Evolutionary conservation across 2,329 filamentous ascomycete genomes (phyloP).

Genomic region (Penicillium rolfsii): DNA sequence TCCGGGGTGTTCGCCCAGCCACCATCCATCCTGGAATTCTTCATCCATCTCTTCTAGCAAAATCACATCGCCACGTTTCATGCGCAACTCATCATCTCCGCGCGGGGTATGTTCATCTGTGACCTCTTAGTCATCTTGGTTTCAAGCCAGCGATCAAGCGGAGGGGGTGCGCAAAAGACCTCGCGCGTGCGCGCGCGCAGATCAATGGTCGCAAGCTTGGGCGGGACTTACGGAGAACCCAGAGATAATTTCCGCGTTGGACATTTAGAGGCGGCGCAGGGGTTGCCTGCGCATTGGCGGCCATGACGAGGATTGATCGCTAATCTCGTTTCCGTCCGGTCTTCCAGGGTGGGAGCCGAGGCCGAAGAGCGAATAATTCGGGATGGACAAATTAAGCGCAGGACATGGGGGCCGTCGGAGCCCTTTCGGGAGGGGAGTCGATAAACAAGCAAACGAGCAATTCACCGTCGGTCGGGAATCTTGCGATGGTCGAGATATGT

Average conservation of each 20-base stretch:
- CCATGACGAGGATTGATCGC: constrained; percentile 18
- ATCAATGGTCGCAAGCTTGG: background rate
- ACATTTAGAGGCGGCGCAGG: constrained; percentile 41
- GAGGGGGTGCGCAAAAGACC: background rate
- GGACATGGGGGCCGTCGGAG: constrained; percentile 36
- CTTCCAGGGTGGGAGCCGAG: constrained; percentile 11
- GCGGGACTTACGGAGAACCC: constrained; percentile 50
- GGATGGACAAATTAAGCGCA: constrained; percentile 25
- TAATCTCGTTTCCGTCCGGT: constrained; percentile 11
- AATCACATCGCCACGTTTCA: constrained; percentile 73
- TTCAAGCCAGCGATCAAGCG: constrained; percentile 6
- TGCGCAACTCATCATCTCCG: constrained; percentile 87
- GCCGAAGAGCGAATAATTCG: constrained; percentile 11
- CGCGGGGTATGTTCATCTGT: constrained; percentile 92
- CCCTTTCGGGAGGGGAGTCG: constrained; percentile 25
- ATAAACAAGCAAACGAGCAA: constrained; percentile 4
- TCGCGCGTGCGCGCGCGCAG: constrained; percentile 4
- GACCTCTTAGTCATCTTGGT: constrained; percentile 19
- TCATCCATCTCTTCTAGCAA: constrained; percentile 67
- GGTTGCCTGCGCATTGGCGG: constrained; percentile 14
- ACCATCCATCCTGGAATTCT: constrained; percentile 69
- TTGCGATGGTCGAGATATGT: constrained; percentile 18
- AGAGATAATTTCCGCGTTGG: constrained; percentile 47
- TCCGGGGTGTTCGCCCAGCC: constrained; percentile 56
- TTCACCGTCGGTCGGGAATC: constrained; percentile 12